Base-by-base conservation (phyloP, 768 basidiomycete species). In the Tremella fuciformis region DNA sequence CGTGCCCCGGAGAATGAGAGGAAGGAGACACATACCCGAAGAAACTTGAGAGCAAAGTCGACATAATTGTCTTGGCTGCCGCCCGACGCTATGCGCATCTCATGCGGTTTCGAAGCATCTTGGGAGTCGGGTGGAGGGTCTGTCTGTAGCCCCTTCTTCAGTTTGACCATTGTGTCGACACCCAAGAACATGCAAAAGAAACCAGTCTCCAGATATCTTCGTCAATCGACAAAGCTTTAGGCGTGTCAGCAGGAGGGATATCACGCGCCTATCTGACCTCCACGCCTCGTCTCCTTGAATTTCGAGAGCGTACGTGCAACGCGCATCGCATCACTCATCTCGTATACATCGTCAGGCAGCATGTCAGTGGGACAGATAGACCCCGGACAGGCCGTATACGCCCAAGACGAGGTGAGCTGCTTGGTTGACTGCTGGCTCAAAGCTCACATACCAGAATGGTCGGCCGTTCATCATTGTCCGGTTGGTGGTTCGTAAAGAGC, bases 381-480 rank as follows among this genome's bases (percentile, higher is more conserved):
- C 39, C 77, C 77, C 39, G 75, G 76, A 57, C 73, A 75, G 61
- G 75, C 77, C n/a, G 77, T 77, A 9, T 78, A 78, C 55, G 73
- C 76, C 39, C 74, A 74, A 55, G 77, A 78, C 48, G 77, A 78
- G 73, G 76, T 78, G 52, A 60, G 73, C 55, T 25, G 8, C 25
- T 6, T 16, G 3, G 8, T 15, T 18, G 25, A 8, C n/a, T 9
- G 24, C 8, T n/a, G 42, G 24, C 18, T 46, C 34, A 24, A 46
- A 58, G 53, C 56, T 60, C 49, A 58, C 56, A 19, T 22, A n/a
- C 7, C 67, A 93, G 89, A 92, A 90, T 77, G 92, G 93, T 46
- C 82, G 93, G 41, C 94, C 92, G n/a, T 97, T 97, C 76, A 94
- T 97, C 76, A 94, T 98, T 79, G 82, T 98, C 57, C 84, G 75